Conservation (phyloP, 305 asterid species). For the Solanum chacoense region DNA sequence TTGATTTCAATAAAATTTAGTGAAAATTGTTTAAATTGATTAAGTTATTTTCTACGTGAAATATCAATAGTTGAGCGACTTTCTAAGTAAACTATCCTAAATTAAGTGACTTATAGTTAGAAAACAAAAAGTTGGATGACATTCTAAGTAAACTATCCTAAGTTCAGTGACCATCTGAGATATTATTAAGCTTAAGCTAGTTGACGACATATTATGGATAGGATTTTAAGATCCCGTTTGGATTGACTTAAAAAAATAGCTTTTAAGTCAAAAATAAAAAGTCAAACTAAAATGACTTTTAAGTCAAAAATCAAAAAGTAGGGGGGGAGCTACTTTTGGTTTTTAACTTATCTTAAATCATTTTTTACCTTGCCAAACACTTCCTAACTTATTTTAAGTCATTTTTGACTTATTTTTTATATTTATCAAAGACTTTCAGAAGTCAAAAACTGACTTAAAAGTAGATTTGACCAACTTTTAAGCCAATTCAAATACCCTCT, state of each 20-base stretch:
- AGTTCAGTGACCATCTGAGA: background rate
- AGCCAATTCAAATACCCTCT: background rate
- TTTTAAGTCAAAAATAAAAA: too few relatives aligned
- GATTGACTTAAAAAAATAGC: background rate
- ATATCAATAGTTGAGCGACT: too few relatives aligned
- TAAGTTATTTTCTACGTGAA: too few relatives aligned
- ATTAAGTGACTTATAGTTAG: background rate
- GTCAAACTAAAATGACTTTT: background rate
- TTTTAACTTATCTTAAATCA: too few relatives aligned
- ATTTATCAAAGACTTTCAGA: too few relatives aligned
- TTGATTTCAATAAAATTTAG: background rate
- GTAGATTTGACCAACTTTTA: accelerated
- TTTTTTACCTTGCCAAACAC: background rate
- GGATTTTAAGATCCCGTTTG: too few relatives aligned
- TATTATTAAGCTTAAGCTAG: background rate
- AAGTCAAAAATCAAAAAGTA: background rate
- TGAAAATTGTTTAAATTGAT: background rate
- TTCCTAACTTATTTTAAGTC: background rate
- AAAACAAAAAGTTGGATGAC: background rate
- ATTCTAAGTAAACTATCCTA: background rate
- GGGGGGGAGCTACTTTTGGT: too few relatives aligned
- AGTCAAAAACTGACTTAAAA: background rate
- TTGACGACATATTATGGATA: background rate
- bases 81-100: background rate
- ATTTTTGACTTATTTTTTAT: background rate